Percentiles rank a stretch among this genome's conserved stretches.
Evolutionary conservation across 495 filamentous ascomycete genomes (phyloP).

Genomic region (Aspergillus haitiensis): DNA sequence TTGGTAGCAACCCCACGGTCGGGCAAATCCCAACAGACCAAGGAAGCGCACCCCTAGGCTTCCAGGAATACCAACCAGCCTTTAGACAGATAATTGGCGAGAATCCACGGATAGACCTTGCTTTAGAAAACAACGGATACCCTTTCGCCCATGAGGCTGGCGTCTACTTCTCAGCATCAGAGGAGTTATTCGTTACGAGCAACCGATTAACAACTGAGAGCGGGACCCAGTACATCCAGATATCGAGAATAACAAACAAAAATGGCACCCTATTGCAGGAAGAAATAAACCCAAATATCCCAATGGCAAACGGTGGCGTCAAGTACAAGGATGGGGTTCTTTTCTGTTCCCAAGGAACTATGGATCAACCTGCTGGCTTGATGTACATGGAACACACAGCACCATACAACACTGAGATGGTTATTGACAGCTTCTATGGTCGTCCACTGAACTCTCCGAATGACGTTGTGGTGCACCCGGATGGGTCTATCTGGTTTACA

Average conservation of each 20-base stretch:
- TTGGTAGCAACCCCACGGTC: background rate
- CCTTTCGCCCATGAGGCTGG: conserved; percentile 62
- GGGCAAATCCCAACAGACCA: background rate
- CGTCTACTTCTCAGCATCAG: conserved; percentile 48
- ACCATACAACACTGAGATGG: conserved; percentile 24
- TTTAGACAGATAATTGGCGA: background rate
- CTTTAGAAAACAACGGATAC: conserved; percentile 33
- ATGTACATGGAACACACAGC: conserved; percentile 42
- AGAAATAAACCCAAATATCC: conserved; percentile 35
- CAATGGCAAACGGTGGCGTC: conserved; percentile 57
- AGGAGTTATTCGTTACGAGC: conserved; percentile 60
- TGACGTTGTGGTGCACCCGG: conserved; percentile 54
- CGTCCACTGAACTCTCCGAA: conserved; percentile 63
- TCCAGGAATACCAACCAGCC: background rate
- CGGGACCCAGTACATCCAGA: conserved; percentile 30
- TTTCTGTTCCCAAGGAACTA: conserved; percentile 55
- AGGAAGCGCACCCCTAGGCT: background rate
- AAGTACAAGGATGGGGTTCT: conserved; percentile 46
- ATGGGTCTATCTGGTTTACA: conserved; percentile 62
- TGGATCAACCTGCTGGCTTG: conserved; percentile 49
- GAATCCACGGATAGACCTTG: background rate
- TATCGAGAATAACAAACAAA: conserved; percentile 35
- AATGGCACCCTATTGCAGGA: conserved; percentile 21
- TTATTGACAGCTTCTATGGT: conserved; percentile 52
- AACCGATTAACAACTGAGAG: conserved; percentile 30